These are phyloP conservation scores for Pseudocercospora fijiensis DNA, from an alignment of 2,329 filamentous ascomycete genomes.

Conservation along the genomic window DNA sequence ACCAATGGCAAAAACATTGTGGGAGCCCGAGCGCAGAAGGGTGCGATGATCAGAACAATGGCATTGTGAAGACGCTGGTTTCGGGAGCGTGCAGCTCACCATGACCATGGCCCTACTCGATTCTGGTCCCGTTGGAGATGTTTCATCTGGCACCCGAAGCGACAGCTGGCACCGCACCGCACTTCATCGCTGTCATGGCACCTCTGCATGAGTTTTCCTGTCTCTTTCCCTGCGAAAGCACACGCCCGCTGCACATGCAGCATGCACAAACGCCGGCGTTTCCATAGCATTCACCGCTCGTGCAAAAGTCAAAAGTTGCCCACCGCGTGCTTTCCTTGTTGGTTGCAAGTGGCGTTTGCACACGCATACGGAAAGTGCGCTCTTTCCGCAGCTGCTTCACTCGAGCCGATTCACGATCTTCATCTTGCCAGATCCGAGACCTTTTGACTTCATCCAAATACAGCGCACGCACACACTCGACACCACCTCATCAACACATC, in stretches of 20 bases:
- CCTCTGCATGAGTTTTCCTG: not conserved
- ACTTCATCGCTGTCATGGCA: not conserved
- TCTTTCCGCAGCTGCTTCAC: not conserved
- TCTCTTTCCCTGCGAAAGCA: conserved; percentile 7
- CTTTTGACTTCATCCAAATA: conserved; percentile 1
- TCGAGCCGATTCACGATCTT: conserved; percentile 4
- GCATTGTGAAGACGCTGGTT: conserved; percentile 14
- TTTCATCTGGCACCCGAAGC: not conserved
- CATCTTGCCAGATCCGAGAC: not conserved
- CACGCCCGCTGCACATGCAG: conserved; percentile 10
- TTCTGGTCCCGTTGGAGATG: not conserved
- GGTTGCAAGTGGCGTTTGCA: conserved; percentile 7
- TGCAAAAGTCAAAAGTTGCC: not conserved
- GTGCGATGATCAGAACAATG: conserved; percentile 9
- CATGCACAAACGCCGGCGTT: conserved; percentile 18
- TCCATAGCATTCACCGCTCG: conserved; percentile 10
- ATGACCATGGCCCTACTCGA: not conserved
- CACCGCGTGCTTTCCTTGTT: not conserved
- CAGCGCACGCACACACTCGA: not conserved
- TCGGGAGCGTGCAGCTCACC: conserved; percentile 20
- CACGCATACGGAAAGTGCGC: not conserved
- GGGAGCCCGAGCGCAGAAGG: not conserved
- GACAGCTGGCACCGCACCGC: conserved; percentile 3
- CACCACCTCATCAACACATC: not conserved
- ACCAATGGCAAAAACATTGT: not conserved